Evolutionary conservation across 345 rosid species (phyloP).

Genomic region (Aegle marmelos): DNA sequence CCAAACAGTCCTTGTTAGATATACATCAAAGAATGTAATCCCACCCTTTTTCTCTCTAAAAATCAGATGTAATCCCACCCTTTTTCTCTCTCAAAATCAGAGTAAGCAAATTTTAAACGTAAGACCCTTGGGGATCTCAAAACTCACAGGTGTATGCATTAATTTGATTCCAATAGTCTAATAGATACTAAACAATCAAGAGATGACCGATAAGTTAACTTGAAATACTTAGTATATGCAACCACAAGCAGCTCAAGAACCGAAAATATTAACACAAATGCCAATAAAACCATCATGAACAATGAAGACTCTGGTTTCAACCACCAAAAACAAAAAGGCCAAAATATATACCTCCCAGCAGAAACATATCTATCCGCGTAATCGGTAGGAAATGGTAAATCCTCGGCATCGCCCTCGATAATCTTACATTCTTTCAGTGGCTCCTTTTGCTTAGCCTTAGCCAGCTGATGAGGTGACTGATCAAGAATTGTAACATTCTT

Average conservation of each 20-base stretch:
- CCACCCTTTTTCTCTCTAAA: not conserved
- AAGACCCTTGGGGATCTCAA: slow-evolving; percentile 1
- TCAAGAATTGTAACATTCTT: slow-evolving; percentile 95
- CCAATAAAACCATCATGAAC: slow-evolving; percentile 1
- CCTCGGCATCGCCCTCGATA: slow-evolving; percentile 95
- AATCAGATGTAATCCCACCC: not conserved
- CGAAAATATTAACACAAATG: not conserved
- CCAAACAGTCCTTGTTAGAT: slow-evolving; percentile 12
- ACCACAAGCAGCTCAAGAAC: not conserved
- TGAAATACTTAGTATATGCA: not conserved
- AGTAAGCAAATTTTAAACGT: not conserved
- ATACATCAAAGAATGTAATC: slow-evolving; percentile 3
- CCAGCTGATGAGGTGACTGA: slow-evolving; percentile 99
- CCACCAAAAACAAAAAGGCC: not conserved
- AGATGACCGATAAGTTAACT: not conserved
- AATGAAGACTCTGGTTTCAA: not conserved
- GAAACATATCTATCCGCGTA: slow-evolving; percentile 95
- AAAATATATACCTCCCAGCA: slow-evolving; percentile 72
- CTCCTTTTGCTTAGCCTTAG: slow-evolving; percentile 91
- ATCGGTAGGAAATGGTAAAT: slow-evolving; percentile 83
- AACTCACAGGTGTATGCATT: not conserved
- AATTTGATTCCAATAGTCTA: not conserved
- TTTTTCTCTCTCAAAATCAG: not conserved
- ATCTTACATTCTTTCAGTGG: slow-evolving; percentile 93
- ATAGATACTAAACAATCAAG: not conserved